Evolutionary conservation across 2,329 filamentous ascomycete species (phyloP), one percentile per base, ranked within the genome.

Genomic region (Alternaria sp.): DNA sequence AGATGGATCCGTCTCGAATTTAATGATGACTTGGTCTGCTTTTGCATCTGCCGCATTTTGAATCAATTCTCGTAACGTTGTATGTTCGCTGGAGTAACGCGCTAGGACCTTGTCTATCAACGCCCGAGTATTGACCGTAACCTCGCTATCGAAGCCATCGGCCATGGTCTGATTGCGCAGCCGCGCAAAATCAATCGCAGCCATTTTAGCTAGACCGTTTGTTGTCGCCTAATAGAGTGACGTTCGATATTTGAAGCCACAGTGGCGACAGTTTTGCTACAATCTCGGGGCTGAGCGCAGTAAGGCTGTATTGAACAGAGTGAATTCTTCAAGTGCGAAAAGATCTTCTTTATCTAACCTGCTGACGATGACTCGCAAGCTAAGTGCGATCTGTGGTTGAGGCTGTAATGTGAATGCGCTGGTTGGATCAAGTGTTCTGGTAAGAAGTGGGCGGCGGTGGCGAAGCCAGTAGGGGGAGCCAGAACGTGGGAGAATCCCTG

Each of bases 31-130:
- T 55, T 88, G 93, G 14, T 89, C 91, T 46, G 95, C 95, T 73
- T 93, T 91, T 23, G 95, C 95, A 81, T 99, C 95, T 63, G 95
- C 94, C n/a, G 95, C 95, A 76, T 99, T 99, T 74, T 99, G 95
- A 42, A 99, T 93, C 61, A 99, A 88, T 77, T 99, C 95, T 82
- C 95, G 88, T 17, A 99, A 81, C 11, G 87, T 88, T 11, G 86
- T 88, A 89, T 94, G 97, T 82, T 99, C 96, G 70, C 95, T 94
- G 2, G 93, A 97, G 76, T 99, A 99, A 73, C 95, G 86, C 9
- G 95, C 95, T 49, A 99, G 85, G 10, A 99, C 94, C 79, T 99
- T 99, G 81, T 98, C 96, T 74, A 99, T 99, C 69, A 99, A 80
- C 41, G 95, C 95, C 72, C 96, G 86, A 48, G 95, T 99, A 75